Percentiles rank a stretch among this genome's conserved stretches.
phyloP scores from a whole-genome alignment of 495 filamentous ascomycete species.

The Neurospora discreta region DNA sequence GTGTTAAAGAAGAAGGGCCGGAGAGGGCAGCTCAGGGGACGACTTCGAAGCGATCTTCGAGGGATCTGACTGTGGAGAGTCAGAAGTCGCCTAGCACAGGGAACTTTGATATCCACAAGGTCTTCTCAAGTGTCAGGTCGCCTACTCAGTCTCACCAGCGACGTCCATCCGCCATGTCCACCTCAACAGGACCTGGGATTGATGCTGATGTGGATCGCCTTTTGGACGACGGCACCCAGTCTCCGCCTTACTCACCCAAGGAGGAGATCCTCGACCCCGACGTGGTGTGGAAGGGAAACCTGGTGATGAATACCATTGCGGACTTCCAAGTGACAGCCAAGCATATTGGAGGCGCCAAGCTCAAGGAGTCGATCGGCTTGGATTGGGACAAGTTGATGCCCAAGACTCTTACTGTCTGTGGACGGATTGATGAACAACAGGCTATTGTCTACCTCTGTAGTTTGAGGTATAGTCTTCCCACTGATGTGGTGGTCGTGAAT shows the following conservation, averaged over 20 bases:
- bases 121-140: constrained; percentile 55
- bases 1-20: constrained; percentile 19
- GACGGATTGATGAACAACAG: constrained; percentile 66
- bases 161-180: constrained; percentile 34
- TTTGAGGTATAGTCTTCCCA: constrained; percentile 57
- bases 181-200: constrained; percentile 39
- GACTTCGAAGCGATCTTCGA: constrained; percentile 4
- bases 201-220: constrained; percentile 89
- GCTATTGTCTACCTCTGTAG: constrained; percentile 85
- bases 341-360: constrained; percentile 70
- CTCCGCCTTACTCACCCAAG: constrained; percentile 72
- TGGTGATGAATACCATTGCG: constrained; percentile 66
- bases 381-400: constrained; percentile 63
- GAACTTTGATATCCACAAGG: constrained; percentile 60
- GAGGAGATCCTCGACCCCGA: constrained; percentile 54
- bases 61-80: constrained; percentile 38
- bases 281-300: constrained; percentile 66
- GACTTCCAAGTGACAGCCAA: constrained; percentile 67
- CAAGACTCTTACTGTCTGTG: constrained; percentile 58
- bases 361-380: constrained; percentile 44
- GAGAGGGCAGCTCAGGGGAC: constrained; percentile 3
- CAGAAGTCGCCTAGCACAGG: constrained; percentile 36
- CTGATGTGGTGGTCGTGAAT: constrained; percentile 61
- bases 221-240: constrained; percentile 73
- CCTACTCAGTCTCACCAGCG: constrained; percentile 32